Evolutionary conservation across 208 protist species (phyloP).

Genomic region (Trypanosoma platydactyli): DNA sequence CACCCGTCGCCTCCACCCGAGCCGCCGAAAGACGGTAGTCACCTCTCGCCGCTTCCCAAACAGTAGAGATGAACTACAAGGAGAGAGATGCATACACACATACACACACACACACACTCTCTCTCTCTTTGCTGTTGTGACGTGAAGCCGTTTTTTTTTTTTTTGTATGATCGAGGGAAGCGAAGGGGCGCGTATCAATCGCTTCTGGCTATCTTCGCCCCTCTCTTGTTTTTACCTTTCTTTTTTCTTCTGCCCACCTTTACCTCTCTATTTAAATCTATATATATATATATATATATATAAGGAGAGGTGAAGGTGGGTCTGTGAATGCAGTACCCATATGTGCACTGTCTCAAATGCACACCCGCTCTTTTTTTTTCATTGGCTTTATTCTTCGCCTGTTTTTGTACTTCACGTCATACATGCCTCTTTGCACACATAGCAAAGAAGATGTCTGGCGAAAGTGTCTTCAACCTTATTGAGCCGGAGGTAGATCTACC

Average conservation of each 20-base stretch:
- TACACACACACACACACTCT: too few species aligned
- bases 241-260: too few species aligned
- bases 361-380: conserved; percentile 22
- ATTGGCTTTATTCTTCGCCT: conserved; percentile 18
- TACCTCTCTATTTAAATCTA: too few species aligned
- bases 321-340: too few species aligned
- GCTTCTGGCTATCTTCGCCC: too few species aligned
- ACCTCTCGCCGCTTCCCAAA: conserved; percentile 59
- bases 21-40: conserved; percentile 41
- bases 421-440: background rate
- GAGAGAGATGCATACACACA: conserved; percentile 2
- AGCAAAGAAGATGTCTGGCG: conserved; percentile 70
- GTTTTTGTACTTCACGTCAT: conserved; percentile 15
- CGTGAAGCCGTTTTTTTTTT: conserved; percentile 15
- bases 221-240: too few species aligned
- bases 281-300: too few species aligned
- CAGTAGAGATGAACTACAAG: conserved; percentile 24
- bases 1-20: conserved; percentile 52
- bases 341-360: too few species aligned
- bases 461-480: conserved; percentile 85
- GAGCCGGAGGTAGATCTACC: conserved; percentile 25
- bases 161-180: background rate
- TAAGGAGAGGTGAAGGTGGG: too few species aligned
- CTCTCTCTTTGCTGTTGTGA: background rate
- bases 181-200: too few species aligned